Evolutionary conservation across 306 rosid genomes (phyloP).

Genomic region (Gastrolobium bilobum): DNA sequence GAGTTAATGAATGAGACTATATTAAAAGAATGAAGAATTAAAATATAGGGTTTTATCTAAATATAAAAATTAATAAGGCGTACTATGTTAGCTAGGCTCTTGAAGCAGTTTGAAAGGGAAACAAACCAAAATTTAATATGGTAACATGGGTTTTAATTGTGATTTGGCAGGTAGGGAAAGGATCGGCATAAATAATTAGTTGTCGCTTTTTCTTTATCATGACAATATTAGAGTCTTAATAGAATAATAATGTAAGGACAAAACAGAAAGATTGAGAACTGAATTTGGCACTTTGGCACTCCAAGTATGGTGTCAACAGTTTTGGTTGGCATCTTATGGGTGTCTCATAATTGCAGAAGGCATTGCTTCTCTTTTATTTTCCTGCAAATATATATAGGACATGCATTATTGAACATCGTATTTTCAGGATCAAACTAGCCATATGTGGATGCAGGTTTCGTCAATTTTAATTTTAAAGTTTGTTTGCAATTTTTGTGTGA

Average conservation of each 20-base stretch:
- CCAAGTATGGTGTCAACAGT: slow-evolving; percentile 8
- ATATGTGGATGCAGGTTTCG: neutral
- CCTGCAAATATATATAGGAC: neutral
- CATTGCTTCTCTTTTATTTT: neutral
- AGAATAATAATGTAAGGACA: slow-evolving; percentile 15
- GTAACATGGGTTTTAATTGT: slow-evolving; percentile 37
- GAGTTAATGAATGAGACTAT: neutral
- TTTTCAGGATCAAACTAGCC: slow-evolving; percentile 46
- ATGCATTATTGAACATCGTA: slow-evolving; percentile 21
- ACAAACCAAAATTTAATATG: neutral
- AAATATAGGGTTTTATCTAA: neutral
- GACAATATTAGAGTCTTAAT: slow-evolving; percentile 21
- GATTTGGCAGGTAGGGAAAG: slow-evolving; percentile 16
- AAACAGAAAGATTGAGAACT: slow-evolving; percentile 12
- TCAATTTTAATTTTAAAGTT: slow-evolving; percentile 10
- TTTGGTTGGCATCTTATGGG: slow-evolving; percentile 20
- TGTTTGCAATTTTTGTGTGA: neutral
- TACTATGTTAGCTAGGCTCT: neutral
- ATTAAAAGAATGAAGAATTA: neutral
- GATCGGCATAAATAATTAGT: neutral
- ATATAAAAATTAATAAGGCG: neutral
- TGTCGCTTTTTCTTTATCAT: slow-evolving; percentile 3
- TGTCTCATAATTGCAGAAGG: neutral
- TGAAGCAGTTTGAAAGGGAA: slow-evolving; percentile 19
- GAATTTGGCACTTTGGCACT: neutral